Base-by-base conservation (phyloP, 495 filamentous ascomycete species). In the Trichoderma erinaceum region DNA sequence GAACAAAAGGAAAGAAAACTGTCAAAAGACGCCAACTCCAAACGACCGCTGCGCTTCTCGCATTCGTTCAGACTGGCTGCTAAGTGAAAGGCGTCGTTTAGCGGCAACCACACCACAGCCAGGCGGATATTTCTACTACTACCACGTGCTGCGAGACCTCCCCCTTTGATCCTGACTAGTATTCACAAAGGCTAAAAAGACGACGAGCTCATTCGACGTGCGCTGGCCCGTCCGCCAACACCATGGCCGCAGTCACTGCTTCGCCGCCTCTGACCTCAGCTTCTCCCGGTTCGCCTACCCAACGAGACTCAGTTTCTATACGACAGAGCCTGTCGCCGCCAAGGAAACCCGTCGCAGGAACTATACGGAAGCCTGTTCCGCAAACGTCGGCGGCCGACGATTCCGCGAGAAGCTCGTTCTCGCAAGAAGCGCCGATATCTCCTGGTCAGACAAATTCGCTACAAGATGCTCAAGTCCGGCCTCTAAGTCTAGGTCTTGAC, bases 191-290 rank as follows among this genome's bases (percentile, higher is more conserved):
- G 56, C 16, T 5, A 11, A 41, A 32, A 35, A 25, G 35, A 41
- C 63, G 63, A 44, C 35, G 35, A 65, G 35, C 32, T 41, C 35
- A 15, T 38, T 41, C 63, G 35, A 65, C 35, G 35, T 41, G 35
- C 35, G 8, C 32, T 35, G 35, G 63, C 35, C 63, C 29, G 63
- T 13, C 41, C 63, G 21, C 63, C 32, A 65, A 18, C 35, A 65
- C n/a, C 65, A 84, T 84, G 81, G 80, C 81, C 73, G 76, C 81
- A 65, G 74, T 78, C 67, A 77, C 78, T 67, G 70, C 77, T 27
- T 74, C 78, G 46, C 73, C 73, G 52, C 73, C 75, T 69, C 70
- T 74, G n/a, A 67, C 74, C 66, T 71, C 75, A 27, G 44, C 75
- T 12, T 63, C 77, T 3, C 74, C 80, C 18, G 71, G 77, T 21